Evolutionary conservation across 345 rosid genomes (phyloP), one percentile per base, ranked within the genome.

Genomic region (Durio zibethinus): DNA sequence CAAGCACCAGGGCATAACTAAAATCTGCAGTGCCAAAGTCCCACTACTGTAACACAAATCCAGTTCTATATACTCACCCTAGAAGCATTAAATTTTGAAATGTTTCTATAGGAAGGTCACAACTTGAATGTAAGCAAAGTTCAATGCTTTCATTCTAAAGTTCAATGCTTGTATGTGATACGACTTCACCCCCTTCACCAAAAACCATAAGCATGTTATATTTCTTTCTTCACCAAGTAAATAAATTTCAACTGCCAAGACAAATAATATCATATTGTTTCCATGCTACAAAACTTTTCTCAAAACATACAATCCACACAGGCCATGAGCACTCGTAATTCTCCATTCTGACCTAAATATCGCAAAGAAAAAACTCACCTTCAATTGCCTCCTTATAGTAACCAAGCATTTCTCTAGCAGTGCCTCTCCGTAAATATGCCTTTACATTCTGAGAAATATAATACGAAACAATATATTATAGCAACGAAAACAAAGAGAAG

Each of bases 391-490:
- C 97, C 86, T 90, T 90, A 76, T 81, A 84, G 80, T 82, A 87
- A 72, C 95, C 86, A 56, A 92, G 85, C 97, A 90, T 92, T 81
- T 97, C 99, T 80, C 97, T 86, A 20, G 99, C 97, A 20, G 98
- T 97, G 81, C 95, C 99, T 89, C 99, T 90, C 73, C 98, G 85
- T 73, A 97, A 82, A 85, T 91, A 94, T 60, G 99, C 93, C 84
- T 97, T 97, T 61, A 94, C 92, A 61, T 91, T 92, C 98, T 97
- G 92, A 38, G 76, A 33, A 54, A 52, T 61, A 78, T n/a, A 38
- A 31, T 43, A 74, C 9, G 29, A 40, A 20, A 62, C 20, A 62
- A n/a, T n/a, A 43, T 43, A 33, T 16, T 16, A 60, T 75, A 15
- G 21, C 15, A 48, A 48, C n/a, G 29, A 10, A 64, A 64, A 38